Conservation (phyloP, 2,329 filamentous ascomycete genomes). For the Nemania serpens region DNA sequence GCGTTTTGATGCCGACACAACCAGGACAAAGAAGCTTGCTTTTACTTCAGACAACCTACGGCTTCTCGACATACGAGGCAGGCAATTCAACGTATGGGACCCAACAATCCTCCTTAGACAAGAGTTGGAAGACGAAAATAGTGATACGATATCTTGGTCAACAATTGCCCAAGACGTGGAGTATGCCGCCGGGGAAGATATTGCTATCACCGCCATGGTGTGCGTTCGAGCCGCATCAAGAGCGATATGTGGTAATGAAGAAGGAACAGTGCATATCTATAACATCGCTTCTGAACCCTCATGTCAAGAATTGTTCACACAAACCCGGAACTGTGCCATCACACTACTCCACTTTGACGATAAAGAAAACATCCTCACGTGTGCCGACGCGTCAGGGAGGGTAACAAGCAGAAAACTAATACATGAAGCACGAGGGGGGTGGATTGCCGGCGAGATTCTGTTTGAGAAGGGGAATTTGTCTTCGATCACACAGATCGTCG, state of each 20-base stretch:
- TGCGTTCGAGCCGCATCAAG: constrained; percentile 1
- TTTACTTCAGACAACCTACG: constrained; percentile 32
- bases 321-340: constrained; percentile 3
- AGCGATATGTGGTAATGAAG: constrained; percentile 31
- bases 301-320: constrained; percentile 27
- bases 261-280: constrained; percentile 31
- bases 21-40: constrained; percentile 18
- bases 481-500: constrained; percentile 1
- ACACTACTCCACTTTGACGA: constrained; percentile 30
- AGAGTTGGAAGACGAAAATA: constrained; percentile 27
- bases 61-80: constrained; percentile 31
- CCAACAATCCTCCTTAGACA: constrained; percentile 32
- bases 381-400: constrained; percentile 21
- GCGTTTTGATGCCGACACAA: constrained; percentile 6
- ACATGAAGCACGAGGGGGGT: background rate
- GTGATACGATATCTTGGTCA: constrained; percentile 19
- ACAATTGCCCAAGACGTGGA: constrained; percentile 1
- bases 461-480: background rate
- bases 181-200: background rate
- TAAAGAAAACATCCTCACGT: constrained; percentile 13
- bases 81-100: constrained; percentile 35
- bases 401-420: constrained; percentile 6
- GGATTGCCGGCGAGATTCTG: background rate
- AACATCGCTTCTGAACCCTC: constrained; percentile 24
- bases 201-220: constrained; percentile 27